Evolutionary conservation across 495 filamentous ascomycete species (phyloP).

Genomic region (Penicillium macrosclerotiorum): DNA sequence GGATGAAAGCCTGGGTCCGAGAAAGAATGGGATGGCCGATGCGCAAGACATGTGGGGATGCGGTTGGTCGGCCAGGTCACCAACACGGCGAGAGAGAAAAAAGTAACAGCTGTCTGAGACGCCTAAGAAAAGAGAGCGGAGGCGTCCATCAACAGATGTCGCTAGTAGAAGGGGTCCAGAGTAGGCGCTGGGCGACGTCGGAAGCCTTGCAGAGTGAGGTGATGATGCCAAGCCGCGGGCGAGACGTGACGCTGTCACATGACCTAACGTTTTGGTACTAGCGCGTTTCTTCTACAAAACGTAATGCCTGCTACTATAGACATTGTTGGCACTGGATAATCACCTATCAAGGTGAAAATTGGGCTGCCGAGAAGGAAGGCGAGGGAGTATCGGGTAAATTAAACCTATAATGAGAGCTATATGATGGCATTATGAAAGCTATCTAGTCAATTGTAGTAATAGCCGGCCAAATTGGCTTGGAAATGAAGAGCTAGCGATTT

Average conservation of each 20-base stretch:
- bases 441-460: background rate
- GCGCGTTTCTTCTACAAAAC: background rate
- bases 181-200: constrained; percentile 23
- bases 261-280: constrained; percentile 27
- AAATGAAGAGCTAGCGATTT: background rate
- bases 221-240: constrained; percentile 43
- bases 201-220: constrained; percentile 34
- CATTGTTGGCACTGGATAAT: background rate
- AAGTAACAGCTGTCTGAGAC: constrained; percentile 20
- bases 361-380: no score
- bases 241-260: constrained; percentile 36
- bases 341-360: no score
- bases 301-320: background rate
- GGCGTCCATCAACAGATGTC: constrained; percentile 30
- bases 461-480: background rate
- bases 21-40: constrained; percentile 45
- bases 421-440: constrained; percentile 6
- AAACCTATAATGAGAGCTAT: constrained; percentile 1
- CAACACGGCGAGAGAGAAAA: constrained; percentile 29
- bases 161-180: constrained; percentile 19
- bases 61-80: constrained; percentile 38
- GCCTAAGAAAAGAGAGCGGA: constrained; percentile 19
- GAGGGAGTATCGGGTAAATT: no score
- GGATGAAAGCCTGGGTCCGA: constrained; percentile 35
- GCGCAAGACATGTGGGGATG: constrained; percentile 54